Conservation (phyloP, 176 grass and related monocot species). For the Oryza rufipogon region DNA sequence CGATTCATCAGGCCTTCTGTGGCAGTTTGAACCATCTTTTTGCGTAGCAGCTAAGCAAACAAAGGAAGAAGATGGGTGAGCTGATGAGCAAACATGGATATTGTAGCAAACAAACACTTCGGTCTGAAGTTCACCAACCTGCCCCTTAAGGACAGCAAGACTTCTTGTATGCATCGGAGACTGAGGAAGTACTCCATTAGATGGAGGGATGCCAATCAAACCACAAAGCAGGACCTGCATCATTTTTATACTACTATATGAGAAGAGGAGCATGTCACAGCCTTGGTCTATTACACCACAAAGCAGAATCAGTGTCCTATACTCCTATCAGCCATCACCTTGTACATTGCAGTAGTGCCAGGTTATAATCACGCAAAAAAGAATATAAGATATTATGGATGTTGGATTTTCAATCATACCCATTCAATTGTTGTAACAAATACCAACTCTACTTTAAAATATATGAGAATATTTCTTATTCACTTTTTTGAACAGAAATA, state of each 20-base stretch:
- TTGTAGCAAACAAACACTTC: slow-evolving; percentile 11
- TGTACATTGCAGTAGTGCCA: not conserved
- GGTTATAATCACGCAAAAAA: not conserved
- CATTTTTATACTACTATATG: slow-evolving; percentile 32
- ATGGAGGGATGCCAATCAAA: slow-evolving; percentile 88
- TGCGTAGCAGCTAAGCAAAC: slow-evolving; percentile 61
- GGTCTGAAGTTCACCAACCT: slow-evolving; percentile 61
- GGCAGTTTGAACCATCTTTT: slow-evolving; percentile 84
- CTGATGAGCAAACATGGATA: not conserved
- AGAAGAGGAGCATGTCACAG: slow-evolving; percentile 24
- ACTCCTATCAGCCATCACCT: not conserved
- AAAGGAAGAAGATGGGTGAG: slow-evolving; percentile 25
- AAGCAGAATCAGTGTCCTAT: slow-evolving; percentile 24
- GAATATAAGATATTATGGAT: not conserved
- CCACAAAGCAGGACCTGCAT: slow-evolving; percentile 82
- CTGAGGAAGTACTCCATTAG: slow-evolving; percentile 96
- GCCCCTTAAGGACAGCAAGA: slow-evolving; percentile 80
- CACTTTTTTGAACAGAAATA: too few relatives aligned
- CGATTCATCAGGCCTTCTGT: slow-evolving; percentile 60
- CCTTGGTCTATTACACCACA: slow-evolving; percentile 47
- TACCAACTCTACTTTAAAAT: not conserved
- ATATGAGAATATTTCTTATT: not conserved
- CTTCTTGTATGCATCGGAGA: slow-evolving; percentile 98
- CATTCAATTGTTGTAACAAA: not conserved
- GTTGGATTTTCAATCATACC: not conserved